A percentile compares a stretch with the other conserved stretches of the same genome.
These are phyloP conservation scores for Cucurbita pepo DNA, from an alignment of 306 rosid species.

Conservation along the genomic window DNA sequence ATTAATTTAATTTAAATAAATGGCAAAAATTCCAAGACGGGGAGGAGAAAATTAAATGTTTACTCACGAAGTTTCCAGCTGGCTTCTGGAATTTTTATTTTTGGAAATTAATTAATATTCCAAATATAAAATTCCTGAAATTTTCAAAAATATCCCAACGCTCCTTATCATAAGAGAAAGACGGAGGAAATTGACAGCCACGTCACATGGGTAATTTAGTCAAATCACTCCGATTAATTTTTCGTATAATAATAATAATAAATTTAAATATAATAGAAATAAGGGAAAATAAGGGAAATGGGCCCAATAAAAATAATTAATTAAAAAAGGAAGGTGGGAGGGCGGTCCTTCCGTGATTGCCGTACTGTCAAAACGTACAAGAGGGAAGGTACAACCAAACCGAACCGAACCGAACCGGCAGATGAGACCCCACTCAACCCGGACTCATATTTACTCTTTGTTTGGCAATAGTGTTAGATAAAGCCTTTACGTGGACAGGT, in stretches of 20 bases:
- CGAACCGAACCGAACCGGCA: no score
- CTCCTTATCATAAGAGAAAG: background rate
- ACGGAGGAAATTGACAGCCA: background rate
- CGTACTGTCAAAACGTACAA: conserved; percentile 6
- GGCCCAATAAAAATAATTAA: background rate
- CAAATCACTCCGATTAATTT: background rate
- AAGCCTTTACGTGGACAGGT: background rate
- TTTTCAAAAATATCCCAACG: background rate
- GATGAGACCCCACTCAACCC: background rate
- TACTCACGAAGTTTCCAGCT: background rate
- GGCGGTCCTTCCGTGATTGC: background rate
- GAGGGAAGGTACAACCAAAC: background rate
- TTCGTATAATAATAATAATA: no score
- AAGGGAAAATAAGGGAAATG: background rate
- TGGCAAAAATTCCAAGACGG: background rate
- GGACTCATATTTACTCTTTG: background rate
- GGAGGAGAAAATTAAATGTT: background rate
- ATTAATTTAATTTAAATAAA: background rate
- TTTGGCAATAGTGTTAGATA: background rate
- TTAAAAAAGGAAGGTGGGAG: background rate
- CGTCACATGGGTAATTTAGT: background rate
- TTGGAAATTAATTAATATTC: background rate
- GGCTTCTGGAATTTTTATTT: background rate
- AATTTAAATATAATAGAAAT: no score
- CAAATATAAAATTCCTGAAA: background rate